A percentile compares a stretch with the other conserved stretches of the same genome.
Conservation (phyloP, 2,329 filamentous ascomycete species). For the Cercospora brassicicola region DNA sequence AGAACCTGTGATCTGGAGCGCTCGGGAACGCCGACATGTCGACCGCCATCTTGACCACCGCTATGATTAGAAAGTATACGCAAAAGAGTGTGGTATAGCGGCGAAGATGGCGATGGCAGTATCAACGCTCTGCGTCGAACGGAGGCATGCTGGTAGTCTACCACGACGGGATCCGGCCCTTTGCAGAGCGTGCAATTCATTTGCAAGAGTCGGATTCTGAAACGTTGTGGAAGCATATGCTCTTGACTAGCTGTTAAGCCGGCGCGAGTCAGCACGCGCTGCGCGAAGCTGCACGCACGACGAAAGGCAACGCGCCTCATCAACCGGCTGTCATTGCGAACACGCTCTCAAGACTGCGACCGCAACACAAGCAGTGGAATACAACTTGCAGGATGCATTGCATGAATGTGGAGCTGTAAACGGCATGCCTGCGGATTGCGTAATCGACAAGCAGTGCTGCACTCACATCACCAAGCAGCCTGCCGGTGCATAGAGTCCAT, state of each 20-base stretch:
- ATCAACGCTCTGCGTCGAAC: background rate
- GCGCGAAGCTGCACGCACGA: background rate
- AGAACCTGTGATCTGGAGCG: background rate
- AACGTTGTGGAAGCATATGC: background rate
- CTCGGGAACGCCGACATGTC: conserved; percentile 8
- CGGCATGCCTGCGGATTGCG: background rate
- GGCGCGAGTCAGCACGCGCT: background rate
- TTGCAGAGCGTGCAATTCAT: background rate
- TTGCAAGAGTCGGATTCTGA: conserved; percentile 3
- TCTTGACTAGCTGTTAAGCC: conserved; percentile 1
- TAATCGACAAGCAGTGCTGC: background rate
- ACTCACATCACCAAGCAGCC: background rate
- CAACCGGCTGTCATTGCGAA: background rate
- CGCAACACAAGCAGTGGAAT: background rate
- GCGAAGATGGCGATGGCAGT: background rate
- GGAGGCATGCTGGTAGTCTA: background rate
- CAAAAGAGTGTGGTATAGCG: conserved; percentile 7
- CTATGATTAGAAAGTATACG: background rate
- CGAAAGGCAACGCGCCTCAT: background rate
- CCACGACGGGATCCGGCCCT: background rate
- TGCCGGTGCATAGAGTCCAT: background rate
- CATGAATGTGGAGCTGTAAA: background rate
- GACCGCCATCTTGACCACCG: conserved; percentile 4
- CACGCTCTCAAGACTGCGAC: background rate
- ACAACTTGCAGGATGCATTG: background rate